Conservation (phyloP, 768 basidiomycete species). For the Leccinum incarnatum region DNA sequence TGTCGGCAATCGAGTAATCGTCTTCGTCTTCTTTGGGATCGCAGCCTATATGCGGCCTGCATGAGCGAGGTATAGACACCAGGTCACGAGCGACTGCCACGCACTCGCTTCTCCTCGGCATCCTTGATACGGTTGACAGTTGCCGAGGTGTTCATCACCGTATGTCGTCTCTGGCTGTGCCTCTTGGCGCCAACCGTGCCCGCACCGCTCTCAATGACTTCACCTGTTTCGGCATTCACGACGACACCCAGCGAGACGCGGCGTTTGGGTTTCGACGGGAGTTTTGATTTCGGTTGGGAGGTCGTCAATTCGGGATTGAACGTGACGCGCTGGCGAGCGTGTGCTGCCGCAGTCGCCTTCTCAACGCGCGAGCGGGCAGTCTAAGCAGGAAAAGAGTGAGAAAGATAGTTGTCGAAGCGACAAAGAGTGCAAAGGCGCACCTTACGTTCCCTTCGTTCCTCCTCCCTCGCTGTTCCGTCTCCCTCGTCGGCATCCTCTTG, state of each 20-base stretch:
- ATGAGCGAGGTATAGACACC: background rate
- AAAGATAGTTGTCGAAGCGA: background rate
- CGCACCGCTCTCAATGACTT: conserved; percentile 41
- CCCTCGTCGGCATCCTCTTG: conserved; percentile 53
- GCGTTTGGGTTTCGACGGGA: conserved; percentile 34
- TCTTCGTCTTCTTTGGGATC: conserved; percentile 58
- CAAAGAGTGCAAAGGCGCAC: conserved; percentile 1
- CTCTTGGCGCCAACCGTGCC: conserved; percentile 31
- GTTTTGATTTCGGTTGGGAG: conserved; percentile 27
- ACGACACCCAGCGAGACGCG: conserved; percentile 54
- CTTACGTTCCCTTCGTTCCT: conserved; percentile 48
- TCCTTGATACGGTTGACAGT: conserved; percentile 64
- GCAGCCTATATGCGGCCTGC: conserved; percentile 42
- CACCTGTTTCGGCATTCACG: conserved; percentile 60
- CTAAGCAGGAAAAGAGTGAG: conserved; percentile 31
- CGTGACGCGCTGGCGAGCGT: conserved; percentile 61
- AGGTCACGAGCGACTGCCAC: conserved; percentile 6
- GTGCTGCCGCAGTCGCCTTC: conserved; percentile 62
- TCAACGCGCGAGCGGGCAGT: conserved; percentile 55
- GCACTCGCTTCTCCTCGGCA: conserved; percentile 60
- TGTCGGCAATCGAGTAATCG: conserved; percentile 51
- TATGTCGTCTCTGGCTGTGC: conserved; percentile 65
- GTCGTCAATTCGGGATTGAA: conserved; percentile 56
- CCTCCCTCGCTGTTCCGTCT: conserved; percentile 57
- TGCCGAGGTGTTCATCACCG: conserved; percentile 67